Evolutionary conservation across 768 basidiomycete genomes (phyloP), one percentile per base, ranked within the genome.

Genomic region (Ramaria rubella): DNA sequence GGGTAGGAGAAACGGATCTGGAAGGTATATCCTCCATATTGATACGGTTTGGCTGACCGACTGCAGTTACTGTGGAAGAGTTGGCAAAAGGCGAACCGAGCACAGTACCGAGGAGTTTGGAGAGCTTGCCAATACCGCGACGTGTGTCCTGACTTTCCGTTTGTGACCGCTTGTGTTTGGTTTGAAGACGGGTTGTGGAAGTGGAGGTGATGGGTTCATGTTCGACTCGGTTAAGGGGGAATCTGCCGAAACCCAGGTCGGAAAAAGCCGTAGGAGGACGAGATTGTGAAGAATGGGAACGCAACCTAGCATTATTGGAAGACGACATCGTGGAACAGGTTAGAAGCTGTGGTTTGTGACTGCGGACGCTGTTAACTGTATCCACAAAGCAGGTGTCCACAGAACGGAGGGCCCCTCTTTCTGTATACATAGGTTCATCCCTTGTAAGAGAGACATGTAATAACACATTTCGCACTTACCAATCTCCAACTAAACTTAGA

Each of bases 1-100:
- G 72, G 0, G 75, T 58, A 17, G 77, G 78, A 17, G 78, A 80
- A 23, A 75, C 67, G 4, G 77, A 74, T 34, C 75, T 70, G 14
- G 66, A 66, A 49, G 69, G 59, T 59, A 66, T 60, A 62, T 67
- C 58, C 40, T 69, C 62, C 36, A 61, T 49, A 62, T 67, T 69
- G 51, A 67, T 62, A 60, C 49, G 70, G 63, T 49, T 53, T 51
- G 59, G 24, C 34, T 9, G 46, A 21, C 56, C 21, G 19, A 26
- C 27, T 30, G 12, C 30, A 58, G 27, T 24, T 38, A 24, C 15
- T 17, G 33, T 23, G 3, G 66, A 63, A 42, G 65, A 65, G 40
- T 65, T 67, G 42, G 67, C 56, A 60, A 68, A 68, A 40, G 69
- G 67, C 44, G 70, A 70, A 26, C 69, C 69, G 3, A 72, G 65